A percentile compares a stretch with the other conserved stretches of the same genome.
These are phyloP conservation scores for apple (Malus domestica) DNA, from an alignment of 306 rosid genomes.

Conservation along the genomic window ASM211411v1 NC_041801.1:11581501-11582000, in stretches of 20 bases:
- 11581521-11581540: conserved; percentile 94
- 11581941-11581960: conserved; percentile 77
- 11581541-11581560: conserved; percentile 90
- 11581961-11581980: conserved; percentile 12
- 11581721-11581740: conserved; percentile 58
- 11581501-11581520: conserved; percentile 83
- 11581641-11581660: conserved; percentile 28
- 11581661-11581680: conserved; percentile 82
- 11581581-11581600: conserved; percentile 29
- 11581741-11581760: conserved; percentile 4
- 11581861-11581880: conserved; percentile 11
- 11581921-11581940: conserved; percentile 46
- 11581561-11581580: conserved; percentile 82
- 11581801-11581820: neutral
- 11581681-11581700: conserved; percentile 83
- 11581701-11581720: conserved; percentile 87
- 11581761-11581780: neutral
- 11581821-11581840: neutral
- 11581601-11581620: conserved; percentile 22
- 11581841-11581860: neutral
- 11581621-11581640: conserved; percentile 43
- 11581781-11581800: neutral
- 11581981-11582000: neutral
- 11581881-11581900: conserved; percentile 37
- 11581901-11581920: conserved; percentile 30